Conservation (phyloP, 1,139 yeast species). For the Blastobotrys niveus region DNA sequence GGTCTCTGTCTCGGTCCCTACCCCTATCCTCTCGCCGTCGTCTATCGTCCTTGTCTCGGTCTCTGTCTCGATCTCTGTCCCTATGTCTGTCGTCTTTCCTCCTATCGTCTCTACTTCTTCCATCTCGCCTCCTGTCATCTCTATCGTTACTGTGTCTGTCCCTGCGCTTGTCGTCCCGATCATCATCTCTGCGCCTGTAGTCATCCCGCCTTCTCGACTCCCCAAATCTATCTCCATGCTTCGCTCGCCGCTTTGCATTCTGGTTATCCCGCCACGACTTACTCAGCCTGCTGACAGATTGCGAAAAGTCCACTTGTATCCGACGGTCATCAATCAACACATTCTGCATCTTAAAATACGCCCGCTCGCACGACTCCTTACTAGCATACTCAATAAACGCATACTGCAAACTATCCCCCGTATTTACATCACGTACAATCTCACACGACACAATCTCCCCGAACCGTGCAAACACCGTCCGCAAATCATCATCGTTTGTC, state of each 20-base stretch:
- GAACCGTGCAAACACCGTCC: constrained; percentile 52
- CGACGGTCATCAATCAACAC: constrained; percentile 60
- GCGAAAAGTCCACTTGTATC: constrained; percentile 64
- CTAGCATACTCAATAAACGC: constrained; percentile 56
- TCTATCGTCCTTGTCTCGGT: not conserved
- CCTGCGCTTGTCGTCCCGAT: too few species aligned
- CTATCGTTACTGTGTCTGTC: constrained; percentile 3
- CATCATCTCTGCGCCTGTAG: not conserved
- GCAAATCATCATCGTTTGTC: constrained; percentile 50
- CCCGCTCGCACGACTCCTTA: constrained; percentile 49
- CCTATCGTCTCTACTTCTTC: constrained; percentile 13
- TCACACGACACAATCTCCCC: constrained; percentile 51
- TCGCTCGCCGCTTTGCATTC: constrained; percentile 17
- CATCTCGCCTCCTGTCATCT: constrained; percentile 4
- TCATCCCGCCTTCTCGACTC: not conserved
- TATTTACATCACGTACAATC: constrained; percentile 42
- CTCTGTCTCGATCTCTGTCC: constrained; percentile 9
- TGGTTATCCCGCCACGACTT: constrained; percentile 21
- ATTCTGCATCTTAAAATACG: constrained; percentile 54
- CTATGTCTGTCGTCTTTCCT: constrained; percentile 12
- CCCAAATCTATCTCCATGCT: constrained; percentile 14
- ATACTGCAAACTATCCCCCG: constrained; percentile 50
- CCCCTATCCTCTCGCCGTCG: constrained; percentile 9
- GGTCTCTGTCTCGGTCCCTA: constrained; percentile 8
- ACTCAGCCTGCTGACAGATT: constrained; percentile 39